A percentile compares a stretch with the other conserved stretches of the same genome.
Evolutionary conservation across 495 filamentous ascomycete species (phyloP).

Genomic region (Glutinoglossum americanum): DNA sequence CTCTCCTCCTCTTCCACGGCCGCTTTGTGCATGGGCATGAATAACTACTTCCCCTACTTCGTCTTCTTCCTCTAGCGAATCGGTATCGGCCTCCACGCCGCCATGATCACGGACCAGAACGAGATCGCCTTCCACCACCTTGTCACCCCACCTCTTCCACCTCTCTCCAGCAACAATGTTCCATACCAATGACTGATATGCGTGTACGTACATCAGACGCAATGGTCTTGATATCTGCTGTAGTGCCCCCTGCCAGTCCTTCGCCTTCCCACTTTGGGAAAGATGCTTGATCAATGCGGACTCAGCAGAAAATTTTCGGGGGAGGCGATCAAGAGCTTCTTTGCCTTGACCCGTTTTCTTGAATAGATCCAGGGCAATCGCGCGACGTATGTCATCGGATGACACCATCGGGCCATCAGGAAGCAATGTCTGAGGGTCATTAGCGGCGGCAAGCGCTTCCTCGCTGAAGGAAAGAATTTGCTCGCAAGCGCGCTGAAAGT

Average conservation of each 20-base stretch:
- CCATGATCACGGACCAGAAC: slow-evolving; percentile 42
- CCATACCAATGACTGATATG: slow-evolving; percentile 88
- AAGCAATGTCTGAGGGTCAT: slow-evolving; percentile 13
- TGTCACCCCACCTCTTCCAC: slow-evolving; percentile 45
- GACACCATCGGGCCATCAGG: slow-evolving; percentile 15
- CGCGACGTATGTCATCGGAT: slow-evolving; percentile 57
- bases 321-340: slow-evolving; percentile 43
- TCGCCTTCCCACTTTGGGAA: slow-evolving; percentile 15
- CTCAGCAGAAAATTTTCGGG: slow-evolving; percentile 66
- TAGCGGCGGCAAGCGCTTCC: slow-evolving; percentile 25
- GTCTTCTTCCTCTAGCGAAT: slow-evolving; percentile 30
- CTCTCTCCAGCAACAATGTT: slow-evolving; percentile 63
- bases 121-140: slow-evolving; percentile 69
- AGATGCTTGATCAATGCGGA: slow-evolving; percentile 55
- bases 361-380: slow-evolving; percentile 54
- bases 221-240: slow-evolving; percentile 53
- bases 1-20: slow-evolving; percentile 26
- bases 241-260: slow-evolving; percentile 61
- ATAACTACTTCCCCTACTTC: slow-evolving; percentile 49
- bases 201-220: slow-evolving; percentile 86
- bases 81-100: slow-evolving; percentile 17
- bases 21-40: slow-evolving; percentile 32
- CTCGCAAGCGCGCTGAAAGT: slow-evolving; percentile 59
- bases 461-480: slow-evolving; percentile 45
- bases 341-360: slow-evolving; percentile 28